These are phyloP conservation scores for Fomes fomentarius DNA, from an alignment of 1,284 basidiomycete species.

Conservation along the genomic window DNA sequence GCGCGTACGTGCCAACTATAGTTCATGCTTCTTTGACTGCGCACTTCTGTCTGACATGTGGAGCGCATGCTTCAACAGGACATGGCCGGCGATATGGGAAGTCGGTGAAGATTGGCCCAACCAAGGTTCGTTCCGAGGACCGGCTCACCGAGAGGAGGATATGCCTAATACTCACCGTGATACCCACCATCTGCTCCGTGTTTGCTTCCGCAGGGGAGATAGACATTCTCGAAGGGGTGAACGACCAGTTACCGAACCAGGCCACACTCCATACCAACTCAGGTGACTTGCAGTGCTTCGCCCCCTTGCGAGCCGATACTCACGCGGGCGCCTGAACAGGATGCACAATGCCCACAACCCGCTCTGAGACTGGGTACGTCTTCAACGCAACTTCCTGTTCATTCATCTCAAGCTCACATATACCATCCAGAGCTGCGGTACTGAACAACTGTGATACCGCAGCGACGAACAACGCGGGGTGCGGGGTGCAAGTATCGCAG, in stretches of 20 bases:
- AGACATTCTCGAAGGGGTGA: conserved; percentile 74
- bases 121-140: conserved; percentile 21
- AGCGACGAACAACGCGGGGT: conserved; percentile 61
- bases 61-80: conserved; percentile 27
- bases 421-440: conserved; percentile 20
- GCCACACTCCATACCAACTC: conserved; percentile 65
- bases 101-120: conserved; percentile 38
- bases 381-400: not conserved
- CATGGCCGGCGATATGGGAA: conserved; percentile 45
- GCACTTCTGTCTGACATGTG: conserved; percentile 1
- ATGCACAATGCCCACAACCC: conserved; percentile 60
- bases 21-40: not conserved
- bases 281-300: conserved; percentile 37
- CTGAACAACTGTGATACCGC: conserved; percentile 52
- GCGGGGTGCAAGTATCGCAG: conserved; percentile 52
- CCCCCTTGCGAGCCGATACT: not conserved
- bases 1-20: conserved; percentile 51
- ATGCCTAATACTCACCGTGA: not conserved
- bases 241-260: conserved; percentile 55
- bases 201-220: conserved; percentile 65
- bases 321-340: conserved; percentile 34
- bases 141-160: conserved; percentile 15
- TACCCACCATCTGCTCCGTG: not conserved
- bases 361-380: conserved; percentile 54
- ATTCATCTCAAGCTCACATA: not conserved